Conservation (phyloP, 2,329 filamentous ascomycete genomes). For the Zasmidium citrigriseum region DNA sequence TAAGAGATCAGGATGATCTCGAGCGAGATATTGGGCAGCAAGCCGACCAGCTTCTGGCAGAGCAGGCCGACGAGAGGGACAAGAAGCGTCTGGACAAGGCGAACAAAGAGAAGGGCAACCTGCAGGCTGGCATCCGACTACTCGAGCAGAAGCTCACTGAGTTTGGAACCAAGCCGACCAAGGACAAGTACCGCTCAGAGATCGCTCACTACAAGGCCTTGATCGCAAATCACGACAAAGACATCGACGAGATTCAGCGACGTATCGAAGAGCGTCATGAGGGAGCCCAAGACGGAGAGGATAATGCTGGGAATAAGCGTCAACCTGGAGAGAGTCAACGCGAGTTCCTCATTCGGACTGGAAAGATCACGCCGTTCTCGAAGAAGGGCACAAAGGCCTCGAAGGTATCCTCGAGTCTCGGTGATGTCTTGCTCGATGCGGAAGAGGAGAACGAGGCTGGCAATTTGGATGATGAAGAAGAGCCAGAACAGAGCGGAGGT, state of each 20-base stretch:
- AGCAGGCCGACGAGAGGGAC: constrained; percentile 65
- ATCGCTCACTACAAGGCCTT: constrained; percentile 67
- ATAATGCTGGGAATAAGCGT: constrained; percentile 56
- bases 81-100: constrained; percentile 63
- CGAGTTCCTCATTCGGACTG: constrained; percentile 90
- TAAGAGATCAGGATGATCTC: constrained; percentile 85
- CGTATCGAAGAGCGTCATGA: constrained; percentile 77
- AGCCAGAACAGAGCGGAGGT: constrained; percentile 22
- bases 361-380: constrained; percentile 96
- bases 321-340: constrained; percentile 79
- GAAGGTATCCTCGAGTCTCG: constrained; percentile 67
- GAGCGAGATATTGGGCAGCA: constrained; percentile 79
- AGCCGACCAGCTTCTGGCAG: constrained; percentile 61
- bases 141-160: constrained; percentile 59
- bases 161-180: constrained; percentile 56
- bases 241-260: constrained; percentile 76
- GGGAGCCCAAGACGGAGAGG: constrained; percentile 43
- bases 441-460: constrained; percentile 67
- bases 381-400: constrained; percentile 68
- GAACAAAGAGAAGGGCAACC: constrained; percentile 54
- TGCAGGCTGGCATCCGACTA: constrained; percentile 65
- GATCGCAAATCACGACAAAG: constrained; percentile 65
- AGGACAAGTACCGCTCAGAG: constrained; percentile 63
- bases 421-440: constrained; percentile 76
- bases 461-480: constrained; percentile 39